Conservation (phyloP, 1,139 yeast species). For the Taiozyma onychis region DNA sequence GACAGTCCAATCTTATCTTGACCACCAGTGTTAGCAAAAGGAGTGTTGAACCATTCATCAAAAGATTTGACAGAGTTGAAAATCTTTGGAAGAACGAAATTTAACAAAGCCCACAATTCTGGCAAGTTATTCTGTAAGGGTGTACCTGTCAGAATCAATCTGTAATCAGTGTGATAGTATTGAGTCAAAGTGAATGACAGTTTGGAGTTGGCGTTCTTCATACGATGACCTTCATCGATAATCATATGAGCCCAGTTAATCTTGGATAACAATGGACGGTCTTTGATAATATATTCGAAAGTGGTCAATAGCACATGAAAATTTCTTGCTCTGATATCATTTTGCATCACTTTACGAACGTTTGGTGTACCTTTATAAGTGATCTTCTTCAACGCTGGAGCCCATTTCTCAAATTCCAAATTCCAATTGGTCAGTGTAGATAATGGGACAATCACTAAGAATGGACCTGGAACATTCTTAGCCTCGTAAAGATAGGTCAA, state of each 20-base stretch:
- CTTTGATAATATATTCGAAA: conserved; percentile 73
- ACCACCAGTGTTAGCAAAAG: conserved; percentile 76
- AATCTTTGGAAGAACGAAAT: conserved; percentile 73
- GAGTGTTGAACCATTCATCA: conserved; percentile 86
- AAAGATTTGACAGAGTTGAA: conserved; percentile 82
- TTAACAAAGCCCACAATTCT: conserved; percentile 77
- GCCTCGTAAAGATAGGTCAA: conserved; percentile 69
- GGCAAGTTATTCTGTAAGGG: conserved; percentile 83
- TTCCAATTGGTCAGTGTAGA: conserved; percentile 86
- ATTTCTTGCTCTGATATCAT: conserved; percentile 56
- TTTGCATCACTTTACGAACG: conserved; percentile 60
- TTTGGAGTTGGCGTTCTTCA: conserved; percentile 76
- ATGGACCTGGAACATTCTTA: conserved; percentile 62
- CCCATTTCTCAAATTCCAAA: conserved; percentile 83
- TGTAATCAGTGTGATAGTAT: conserved; percentile 65
- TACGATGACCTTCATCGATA: conserved; percentile 86
- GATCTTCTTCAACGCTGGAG: conserved; percentile 62
- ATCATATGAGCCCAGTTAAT: conserved; percentile 82
- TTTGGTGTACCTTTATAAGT: conserved; percentile 73
- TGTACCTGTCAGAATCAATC: conserved; percentile 82
- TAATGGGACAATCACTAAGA: conserved; percentile 75
- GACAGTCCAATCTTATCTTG: conserved; percentile 75
- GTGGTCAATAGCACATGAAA: conserved; percentile 77
- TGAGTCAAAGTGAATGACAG: conserved; percentile 68
- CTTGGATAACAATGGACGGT: conserved; percentile 59